Evolutionary conservation across 768 basidiomycete species (phyloP).

Genomic region (Russula sp.): DNA sequence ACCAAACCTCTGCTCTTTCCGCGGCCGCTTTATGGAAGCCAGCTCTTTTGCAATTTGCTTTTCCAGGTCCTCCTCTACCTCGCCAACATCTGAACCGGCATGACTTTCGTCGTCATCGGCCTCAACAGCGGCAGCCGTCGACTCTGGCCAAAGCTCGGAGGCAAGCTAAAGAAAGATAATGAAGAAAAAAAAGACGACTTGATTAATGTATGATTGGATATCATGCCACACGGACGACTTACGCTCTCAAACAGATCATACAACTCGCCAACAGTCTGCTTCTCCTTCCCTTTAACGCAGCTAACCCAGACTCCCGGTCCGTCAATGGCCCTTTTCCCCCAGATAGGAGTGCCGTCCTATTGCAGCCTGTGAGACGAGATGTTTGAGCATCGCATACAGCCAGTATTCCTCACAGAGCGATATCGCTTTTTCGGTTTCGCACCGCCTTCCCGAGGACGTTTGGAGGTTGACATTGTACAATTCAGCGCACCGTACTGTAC

Average conservation of each 20-base stretch:
- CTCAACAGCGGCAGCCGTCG: slow-evolving; percentile 11
- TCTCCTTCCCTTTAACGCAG: slow-evolving; percentile 83
- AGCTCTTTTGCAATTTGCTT: slow-evolving; percentile 70
- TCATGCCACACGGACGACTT: slow-evolving; percentile 31
- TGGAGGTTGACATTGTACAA: slow-evolving; percentile 10
- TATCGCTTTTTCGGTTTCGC: slow-evolving; percentile 17
- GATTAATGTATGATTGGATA: not conserved
- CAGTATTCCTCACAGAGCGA: slow-evolving; percentile 7
- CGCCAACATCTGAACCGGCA: slow-evolving; percentile 37
- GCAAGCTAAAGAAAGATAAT: slow-evolving; percentile 49
- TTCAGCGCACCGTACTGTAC: too few relatives aligned
- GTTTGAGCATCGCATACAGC: not conserved
- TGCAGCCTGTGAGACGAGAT: not conserved
- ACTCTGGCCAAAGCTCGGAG: slow-evolving; percentile 64
- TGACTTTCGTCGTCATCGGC: slow-evolving; percentile 18
- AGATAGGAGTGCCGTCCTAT: slow-evolving; percentile 66
- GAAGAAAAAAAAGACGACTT: not conserved
- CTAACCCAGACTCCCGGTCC: slow-evolving; percentile 87
- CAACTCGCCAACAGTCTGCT: slow-evolving; percentile 69
- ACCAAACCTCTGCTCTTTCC: slow-evolving; percentile 65
- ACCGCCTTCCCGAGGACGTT: slow-evolving; percentile 11
- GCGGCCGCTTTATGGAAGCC: slow-evolving; percentile 63
- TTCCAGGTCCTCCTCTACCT: slow-evolving; percentile 54
- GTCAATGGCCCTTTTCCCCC: slow-evolving; percentile 63
- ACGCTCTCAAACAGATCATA: slow-evolving; percentile 79